These are phyloP conservation scores for Discostella stelligeroides DNA, from an alignment of 108 stramenopile genomes.

Conservation along the genomic window DNA sequence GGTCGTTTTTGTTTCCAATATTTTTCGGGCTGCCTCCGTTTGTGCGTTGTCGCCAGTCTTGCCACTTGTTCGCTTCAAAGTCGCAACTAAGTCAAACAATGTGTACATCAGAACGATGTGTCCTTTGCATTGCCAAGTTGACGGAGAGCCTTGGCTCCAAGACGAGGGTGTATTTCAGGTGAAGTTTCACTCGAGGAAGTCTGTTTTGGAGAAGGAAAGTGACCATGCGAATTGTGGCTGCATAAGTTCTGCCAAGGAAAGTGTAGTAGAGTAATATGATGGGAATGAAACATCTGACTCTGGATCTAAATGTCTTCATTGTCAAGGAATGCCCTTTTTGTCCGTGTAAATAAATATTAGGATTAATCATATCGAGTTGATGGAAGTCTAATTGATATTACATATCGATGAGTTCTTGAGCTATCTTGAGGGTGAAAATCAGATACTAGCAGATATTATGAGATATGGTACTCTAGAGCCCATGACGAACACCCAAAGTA, in stretches of 20 bases:
- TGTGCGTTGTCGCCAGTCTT: conserved; percentile 30
- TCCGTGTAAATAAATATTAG: no score
- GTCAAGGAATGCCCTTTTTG: no score
- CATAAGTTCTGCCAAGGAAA: conserved; percentile 11
- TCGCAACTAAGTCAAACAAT: conserved; percentile 48
- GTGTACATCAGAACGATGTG: conserved; percentile 44
- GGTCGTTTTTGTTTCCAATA: conserved; percentile 55
- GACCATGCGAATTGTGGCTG: conserved; percentile 27
- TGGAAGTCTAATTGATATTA: no score
- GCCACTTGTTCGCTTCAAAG: conserved; percentile 44
- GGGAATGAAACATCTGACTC: no score
- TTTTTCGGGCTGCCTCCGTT: conserved; percentile 36
- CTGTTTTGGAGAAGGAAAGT: conserved; percentile 35
- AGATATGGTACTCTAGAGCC: no score
- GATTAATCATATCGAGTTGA: no score
- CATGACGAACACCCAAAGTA: no score
- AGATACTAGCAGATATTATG: no score
- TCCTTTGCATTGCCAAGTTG: conserved; percentile 69
- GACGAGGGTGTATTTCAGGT: conserved; percentile 48
- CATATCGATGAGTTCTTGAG: no score
- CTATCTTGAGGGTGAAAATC: no score
- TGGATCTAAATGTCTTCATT: no score
- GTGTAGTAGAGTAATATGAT: conserved; percentile 6
- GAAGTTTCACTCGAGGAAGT: conserved; percentile 45
- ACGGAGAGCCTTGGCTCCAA: conserved; percentile 80